A percentile compares a stretch with the other conserved stretches of the same genome.
Conservation (phyloP, 2,329 filamentous ascomycete genomes). For the Aspergillus jensenii region DNA sequence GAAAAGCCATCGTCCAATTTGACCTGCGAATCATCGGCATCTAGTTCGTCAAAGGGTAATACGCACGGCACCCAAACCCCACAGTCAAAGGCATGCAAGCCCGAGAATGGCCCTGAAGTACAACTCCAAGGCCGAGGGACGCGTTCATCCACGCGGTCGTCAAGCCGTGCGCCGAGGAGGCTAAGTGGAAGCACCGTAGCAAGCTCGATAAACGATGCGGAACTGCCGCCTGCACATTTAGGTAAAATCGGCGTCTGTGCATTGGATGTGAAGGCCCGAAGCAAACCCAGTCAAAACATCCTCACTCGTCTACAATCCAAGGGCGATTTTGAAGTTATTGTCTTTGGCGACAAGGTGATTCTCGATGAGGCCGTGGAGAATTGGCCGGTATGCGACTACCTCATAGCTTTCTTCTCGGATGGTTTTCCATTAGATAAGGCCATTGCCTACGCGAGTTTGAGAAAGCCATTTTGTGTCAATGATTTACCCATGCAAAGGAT, state of each 20-base stretch:
- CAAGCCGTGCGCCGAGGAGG: conserved; percentile 69
- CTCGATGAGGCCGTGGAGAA: conserved; percentile 95
- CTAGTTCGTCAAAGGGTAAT: conserved; percentile 15
- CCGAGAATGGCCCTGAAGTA: conserved; percentile 25
- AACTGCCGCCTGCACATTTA: conserved; percentile 48
- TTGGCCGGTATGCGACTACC: conserved; percentile 93
- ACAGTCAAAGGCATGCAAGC: conserved; percentile 17
- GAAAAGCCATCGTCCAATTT: conserved; percentile 17
- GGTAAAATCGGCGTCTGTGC: conserved; percentile 89
- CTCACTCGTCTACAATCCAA: conserved; percentile 87
- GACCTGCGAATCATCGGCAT: conserved; percentile 18
- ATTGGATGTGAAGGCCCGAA: conserved; percentile 90
- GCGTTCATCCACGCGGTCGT: conserved; percentile 50
- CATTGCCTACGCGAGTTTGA: conserved; percentile 87
- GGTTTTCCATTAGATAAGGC: conserved; percentile 97
- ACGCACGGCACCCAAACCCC: conserved; percentile 11
- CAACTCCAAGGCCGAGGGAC: conserved; percentile 37
- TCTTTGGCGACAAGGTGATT: conserved; percentile 98
- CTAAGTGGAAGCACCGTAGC: conserved; percentile 80
- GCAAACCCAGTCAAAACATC: conserved; percentile 96
- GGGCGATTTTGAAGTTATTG: conserved; percentile 91
- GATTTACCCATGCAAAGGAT: conserved; percentile 97
- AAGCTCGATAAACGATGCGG: conserved; percentile 70
- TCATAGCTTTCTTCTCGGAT: conserved; percentile 98
- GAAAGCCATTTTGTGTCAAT: conserved; percentile 96